Evolutionary conservation across 2,329 filamentous ascomycete species (phyloP).

Genomic region (Rhexocercosporidium sp.): DNA sequence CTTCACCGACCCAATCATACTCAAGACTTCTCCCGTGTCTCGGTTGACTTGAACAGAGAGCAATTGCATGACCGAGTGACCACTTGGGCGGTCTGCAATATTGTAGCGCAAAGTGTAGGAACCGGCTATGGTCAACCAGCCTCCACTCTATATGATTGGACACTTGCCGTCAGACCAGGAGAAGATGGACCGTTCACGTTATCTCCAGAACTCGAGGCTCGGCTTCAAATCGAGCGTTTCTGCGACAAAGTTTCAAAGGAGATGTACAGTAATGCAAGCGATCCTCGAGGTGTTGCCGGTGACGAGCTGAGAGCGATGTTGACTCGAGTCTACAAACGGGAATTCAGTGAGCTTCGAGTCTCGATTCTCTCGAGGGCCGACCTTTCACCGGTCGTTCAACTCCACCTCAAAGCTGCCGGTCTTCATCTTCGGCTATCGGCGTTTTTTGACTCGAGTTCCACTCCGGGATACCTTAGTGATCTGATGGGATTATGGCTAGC

Average conservation of each 20-base stretch:
- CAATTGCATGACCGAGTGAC: constrained; percentile 79
- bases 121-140: constrained; percentile 84
- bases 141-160: constrained; percentile 79
- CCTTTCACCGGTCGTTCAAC: constrained; percentile 61
- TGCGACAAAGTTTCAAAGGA: constrained; percentile 79
- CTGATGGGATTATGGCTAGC: constrained; percentile 78
- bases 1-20: constrained; percentile 81
- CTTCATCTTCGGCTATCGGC: constrained; percentile 79
- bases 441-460: constrained; percentile 79
- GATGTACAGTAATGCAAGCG: constrained; percentile 78
- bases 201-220: constrained; percentile 66
- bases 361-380: constrained; percentile 60
- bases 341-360: constrained; percentile 67
- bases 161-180: constrained; percentile 64
- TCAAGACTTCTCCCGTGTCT: constrained; percentile 80
- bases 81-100: constrained; percentile 86
- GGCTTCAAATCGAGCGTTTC: constrained; percentile 75
- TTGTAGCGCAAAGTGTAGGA: constrained; percentile 81
- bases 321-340: constrained; percentile 68
- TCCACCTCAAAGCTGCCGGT: constrained; percentile 74
- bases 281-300: constrained; percentile 71
- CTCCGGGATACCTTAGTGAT: constrained; percentile 74
- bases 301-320: constrained; percentile 71
- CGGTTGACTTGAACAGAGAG: constrained; percentile 76
- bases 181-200: constrained; percentile 64